These are phyloP conservation scores for Cenococcum geophilum DNA, from an alignment of 495 filamentous ascomycete genomes.

Conservation along the genomic window DNA sequence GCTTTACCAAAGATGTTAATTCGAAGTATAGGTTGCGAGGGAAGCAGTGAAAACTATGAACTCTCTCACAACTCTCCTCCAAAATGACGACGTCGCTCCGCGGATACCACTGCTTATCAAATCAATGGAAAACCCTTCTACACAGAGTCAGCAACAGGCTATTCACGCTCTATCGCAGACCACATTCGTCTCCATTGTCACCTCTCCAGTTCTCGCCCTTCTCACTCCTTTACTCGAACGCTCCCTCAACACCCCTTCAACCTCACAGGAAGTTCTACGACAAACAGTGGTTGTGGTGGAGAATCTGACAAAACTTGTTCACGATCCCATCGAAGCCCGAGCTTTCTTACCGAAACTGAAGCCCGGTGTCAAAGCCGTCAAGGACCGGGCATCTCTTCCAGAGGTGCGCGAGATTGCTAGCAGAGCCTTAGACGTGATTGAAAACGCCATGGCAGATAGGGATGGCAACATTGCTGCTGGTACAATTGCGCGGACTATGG, in stretches of 20 bases:
- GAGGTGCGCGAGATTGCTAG: slow-evolving; percentile 89
- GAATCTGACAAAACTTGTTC: slow-evolving; percentile 96
- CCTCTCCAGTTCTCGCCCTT: slow-evolving; percentile 95
- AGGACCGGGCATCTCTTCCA: slow-evolving; percentile 81
- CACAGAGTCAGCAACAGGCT: slow-evolving; percentile 83
- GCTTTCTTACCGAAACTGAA: slow-evolving; percentile 94
- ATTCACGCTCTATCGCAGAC: slow-evolving; percentile 97
- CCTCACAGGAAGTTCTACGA: slow-evolving; percentile 87
- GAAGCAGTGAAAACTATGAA: slow-evolving; percentile 86
- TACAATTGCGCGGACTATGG: slow-evolving; percentile 60
- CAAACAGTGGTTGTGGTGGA: slow-evolving; percentile 98
- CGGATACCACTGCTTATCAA: slow-evolving; percentile 90
- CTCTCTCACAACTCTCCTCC: slow-evolving; percentile 79
- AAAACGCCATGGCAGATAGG: slow-evolving; percentile 79
- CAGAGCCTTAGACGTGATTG: slow-evolving; percentile 76
- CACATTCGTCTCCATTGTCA: slow-evolving; percentile 97
- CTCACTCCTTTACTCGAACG: slow-evolving; percentile 93
- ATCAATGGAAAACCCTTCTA: slow-evolving; percentile 89
- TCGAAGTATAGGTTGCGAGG: slow-evolving; percentile 54
- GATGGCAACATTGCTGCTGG: slow-evolving; percentile 49
- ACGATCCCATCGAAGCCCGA: slow-evolving; percentile 92
- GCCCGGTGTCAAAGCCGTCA: slow-evolving; percentile 85
- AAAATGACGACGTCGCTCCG: slow-evolving; percentile 93
- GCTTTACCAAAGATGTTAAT: neutral
- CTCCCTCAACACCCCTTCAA: slow-evolving; percentile 81